Base-by-base conservation (phyloP, 768 basidiomycete genomes). In the Udeniomyces megalosporus region DNA sequence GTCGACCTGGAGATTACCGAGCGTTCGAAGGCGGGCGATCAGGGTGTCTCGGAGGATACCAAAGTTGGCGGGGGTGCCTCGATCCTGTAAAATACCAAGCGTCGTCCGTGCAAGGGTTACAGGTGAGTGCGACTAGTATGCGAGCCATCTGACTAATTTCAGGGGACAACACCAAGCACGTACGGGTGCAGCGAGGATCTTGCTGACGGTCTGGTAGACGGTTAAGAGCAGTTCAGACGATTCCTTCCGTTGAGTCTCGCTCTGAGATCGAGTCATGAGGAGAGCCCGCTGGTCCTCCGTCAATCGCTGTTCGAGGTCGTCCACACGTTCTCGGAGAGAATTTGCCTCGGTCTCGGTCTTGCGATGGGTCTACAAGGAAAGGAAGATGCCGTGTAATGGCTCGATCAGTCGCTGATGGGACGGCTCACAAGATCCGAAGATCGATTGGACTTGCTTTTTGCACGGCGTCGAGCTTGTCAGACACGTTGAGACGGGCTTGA, bases 181-280 rank as follows among this genome's bases (percentile, higher is more conserved):
- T 56, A 72, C 71, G 26, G 15, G 69, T 67, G 7, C 90, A 42
- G 38, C 90, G 20, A 92, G 77, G 67, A 95, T 89, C 77, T 85
- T 87, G 68, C 95, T 92, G 78, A 93, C 80, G 70, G 92, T 91
- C 74, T 95, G 90, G 72, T 89, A 95, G 29, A 95, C 87, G 8
- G 88, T 89, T 68, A 95, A 76, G 58, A 96, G 75, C 32, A 96
- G 77, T 28, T 89, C 91, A 71, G 91, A 95, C 60, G 90, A 78
- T 77, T 96, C 93, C 20, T 88, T 90, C 35, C 93, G 73, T 74
- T 96, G 92, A 74, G 93, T 88, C 29, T 91, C 79, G 70, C 87
- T 90, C 73, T 88, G 84, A 58, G 75, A 80, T 73, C 93, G 90
- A 2, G 83, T 81, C 26, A 75, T 72, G 66, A 88, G 71, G 62